phyloP scores from a whole-genome alignment of 768 basidiomycete genomes.

The Termitomyces sp. region DNA sequence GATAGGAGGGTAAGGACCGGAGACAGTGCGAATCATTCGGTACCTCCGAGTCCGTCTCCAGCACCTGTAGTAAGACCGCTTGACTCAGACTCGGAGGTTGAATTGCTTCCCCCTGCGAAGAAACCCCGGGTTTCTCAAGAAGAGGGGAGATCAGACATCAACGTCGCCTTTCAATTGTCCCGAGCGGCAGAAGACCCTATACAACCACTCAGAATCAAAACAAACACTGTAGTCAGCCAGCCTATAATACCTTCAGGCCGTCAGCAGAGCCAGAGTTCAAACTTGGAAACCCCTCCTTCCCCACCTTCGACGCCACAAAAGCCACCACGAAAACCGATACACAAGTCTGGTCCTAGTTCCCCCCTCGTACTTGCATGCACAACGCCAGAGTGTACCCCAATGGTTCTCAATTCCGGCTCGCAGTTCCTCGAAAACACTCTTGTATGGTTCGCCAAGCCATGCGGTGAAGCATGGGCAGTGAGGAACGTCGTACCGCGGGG shows the following conservation, averaged over 20 bases:
- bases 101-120: neutral
- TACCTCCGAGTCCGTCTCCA: neutral
- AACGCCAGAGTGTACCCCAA: neutral
- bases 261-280: neutral
- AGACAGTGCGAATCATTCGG: neutral
- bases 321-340: neutral
- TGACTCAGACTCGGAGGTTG: neutral
- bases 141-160: neutral
- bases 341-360: neutral
- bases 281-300: neutral
- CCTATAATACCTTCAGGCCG: neutral
- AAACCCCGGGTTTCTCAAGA: neutral
- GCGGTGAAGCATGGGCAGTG: conserved; percentile 20
- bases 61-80: neutral
- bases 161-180: neutral
- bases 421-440: conserved; percentile 16
- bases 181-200: neutral
- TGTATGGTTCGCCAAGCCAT: conserved; percentile 29
- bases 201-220: conserved; percentile 2
- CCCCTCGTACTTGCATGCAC: neutral
- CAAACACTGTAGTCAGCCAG: neutral
- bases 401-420: neutral
- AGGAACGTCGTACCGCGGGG: conserved; percentile 27
- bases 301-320: conserved; percentile 4
- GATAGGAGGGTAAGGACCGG: conserved; percentile 14